Evolutionary conservation across 2,329 filamentous ascomycete species (phyloP), one percentile per base, ranked within the genome.

Genomic region (Fusarium humuli): DNA sequence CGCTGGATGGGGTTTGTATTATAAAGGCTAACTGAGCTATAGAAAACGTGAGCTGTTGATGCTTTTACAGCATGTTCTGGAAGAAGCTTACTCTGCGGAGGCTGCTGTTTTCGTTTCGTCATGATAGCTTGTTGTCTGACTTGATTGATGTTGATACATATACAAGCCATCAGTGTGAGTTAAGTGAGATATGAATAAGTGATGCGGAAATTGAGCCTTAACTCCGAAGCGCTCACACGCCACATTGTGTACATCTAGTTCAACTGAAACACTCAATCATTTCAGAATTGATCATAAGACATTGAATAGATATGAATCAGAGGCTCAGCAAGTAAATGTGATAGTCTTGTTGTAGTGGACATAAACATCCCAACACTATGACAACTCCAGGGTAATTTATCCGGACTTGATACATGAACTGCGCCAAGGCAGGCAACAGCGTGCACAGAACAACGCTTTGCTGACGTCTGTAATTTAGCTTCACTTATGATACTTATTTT

Each of bases 21-120:
- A 73, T 32, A 40, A 73, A 73, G 16, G 61, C 20, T 4, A 73
- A 29, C 1, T 34, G 45, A 13, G 45, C 57, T 62, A 25, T 11
- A 7, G 1, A 2, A 6, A 3, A 16, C 8, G 7, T 69, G 16
- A 69, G 54, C 1, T n/a, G 3, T 14, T 10, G 5, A 2, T 42
- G 3, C 0, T 0, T 29, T 25, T 13, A 27, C 2, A 3, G 3
- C 7, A 16, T 14, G 11, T 1, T 2, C 2, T 9, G 9, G 1
- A 10, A 10, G 4, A 13, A 29, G 9, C 42, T 14, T 53, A 58
- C 65, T 32, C 22, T 16, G 22, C 4, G 46, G 6, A 1, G 50
- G 16, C 9, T 42, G 37, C 14, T 14, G 42, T 3, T 29, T 49
- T 20, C 11, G 32, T 11, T 30, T 30, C 1, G 53, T 14, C 60